Percentiles rank a stretch among this genome's conserved stretches.
phyloP scores from a whole-genome alignment of 306 rosid genomes.

The Citrullus amarus region DNA sequence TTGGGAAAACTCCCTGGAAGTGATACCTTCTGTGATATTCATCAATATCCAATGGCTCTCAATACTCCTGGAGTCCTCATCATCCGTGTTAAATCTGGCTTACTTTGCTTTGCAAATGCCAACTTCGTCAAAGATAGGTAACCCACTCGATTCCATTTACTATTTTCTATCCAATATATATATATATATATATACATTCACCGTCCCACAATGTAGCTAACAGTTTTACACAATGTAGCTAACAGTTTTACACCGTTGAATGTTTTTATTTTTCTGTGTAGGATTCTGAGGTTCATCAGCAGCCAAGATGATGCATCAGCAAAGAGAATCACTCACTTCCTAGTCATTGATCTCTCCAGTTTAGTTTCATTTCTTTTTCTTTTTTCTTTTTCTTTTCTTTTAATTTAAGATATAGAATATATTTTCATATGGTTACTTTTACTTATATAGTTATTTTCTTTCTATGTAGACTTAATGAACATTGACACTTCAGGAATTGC shows the following conservation, averaged over 20 bases:
- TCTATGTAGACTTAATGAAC: slow-evolving; percentile 44
- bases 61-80: slow-evolving; percentile 47
- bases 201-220: no score
- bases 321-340: slow-evolving; percentile 27
- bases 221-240: no score
- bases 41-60: slow-evolving; percentile 76
- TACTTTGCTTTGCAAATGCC: slow-evolving; percentile 86
- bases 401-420: neutral
- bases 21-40: slow-evolving; percentile 41
- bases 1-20: slow-evolving; percentile 74
- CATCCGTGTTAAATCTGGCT: slow-evolving; percentile 50
- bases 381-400: neutral
- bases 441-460: neutral
- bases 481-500: slow-evolving; percentile 73
- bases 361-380: neutral
- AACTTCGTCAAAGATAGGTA: slow-evolving; percentile 56
- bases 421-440: neutral
- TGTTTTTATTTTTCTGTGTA: neutral
- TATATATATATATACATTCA: no score
- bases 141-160: neutral
- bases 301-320: slow-evolving; percentile 24
- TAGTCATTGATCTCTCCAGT: slow-evolving; percentile 63
- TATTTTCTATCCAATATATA: no score
- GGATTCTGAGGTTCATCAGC: slow-evolving; percentile 45
- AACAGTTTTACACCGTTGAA: no score